These are phyloP conservation scores for Vitis hybrid DNA, from an alignment of 177 flowering plant genomes.

Conservation along the genomic window DNA sequence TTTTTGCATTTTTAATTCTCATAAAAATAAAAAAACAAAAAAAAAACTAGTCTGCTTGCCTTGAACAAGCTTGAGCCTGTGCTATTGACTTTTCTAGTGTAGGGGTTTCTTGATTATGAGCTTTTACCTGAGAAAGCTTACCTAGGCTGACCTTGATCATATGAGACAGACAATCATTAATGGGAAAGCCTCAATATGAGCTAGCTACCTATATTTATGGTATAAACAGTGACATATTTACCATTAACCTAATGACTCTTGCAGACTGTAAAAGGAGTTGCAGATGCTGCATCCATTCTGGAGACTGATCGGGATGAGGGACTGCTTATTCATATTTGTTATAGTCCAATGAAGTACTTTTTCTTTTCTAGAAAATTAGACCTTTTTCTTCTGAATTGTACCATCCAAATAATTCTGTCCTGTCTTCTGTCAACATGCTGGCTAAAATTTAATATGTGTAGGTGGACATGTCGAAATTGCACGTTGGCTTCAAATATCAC, in stretches of 20 bases:
- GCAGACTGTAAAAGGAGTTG: slow-evolving; percentile 77
- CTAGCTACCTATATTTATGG: neutral
- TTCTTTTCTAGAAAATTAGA: neutral
- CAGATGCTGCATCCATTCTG: slow-evolving; percentile 52
- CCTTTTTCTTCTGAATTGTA: neutral
- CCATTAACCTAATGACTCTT: slow-evolving; percentile 10
- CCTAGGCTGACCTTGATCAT: too few species aligned
- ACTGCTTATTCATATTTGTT: slow-evolving; percentile 78
- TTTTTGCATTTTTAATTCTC: too few species aligned
- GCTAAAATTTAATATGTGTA: slow-evolving; percentile 17
- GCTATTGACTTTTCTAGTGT: neutral
- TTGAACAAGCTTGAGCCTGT: neutral
- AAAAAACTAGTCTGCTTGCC: neutral
- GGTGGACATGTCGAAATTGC: slow-evolving; percentile 88
- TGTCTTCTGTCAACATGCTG: neutral
- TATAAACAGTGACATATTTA: neutral
- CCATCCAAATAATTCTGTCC: neutral
- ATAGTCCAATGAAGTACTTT: slow-evolving; percentile 81
- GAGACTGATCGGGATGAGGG: slow-evolving; percentile 51
- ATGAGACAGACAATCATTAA: too few species aligned
- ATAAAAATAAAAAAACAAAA: too few species aligned
- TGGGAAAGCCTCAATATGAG: neutral
- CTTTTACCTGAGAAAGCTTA: neutral
- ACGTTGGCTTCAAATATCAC: slow-evolving; percentile 52
- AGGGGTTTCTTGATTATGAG: neutral